Conservation (phyloP, 306 rosid species). For the Boehmeria nivea region DNA sequence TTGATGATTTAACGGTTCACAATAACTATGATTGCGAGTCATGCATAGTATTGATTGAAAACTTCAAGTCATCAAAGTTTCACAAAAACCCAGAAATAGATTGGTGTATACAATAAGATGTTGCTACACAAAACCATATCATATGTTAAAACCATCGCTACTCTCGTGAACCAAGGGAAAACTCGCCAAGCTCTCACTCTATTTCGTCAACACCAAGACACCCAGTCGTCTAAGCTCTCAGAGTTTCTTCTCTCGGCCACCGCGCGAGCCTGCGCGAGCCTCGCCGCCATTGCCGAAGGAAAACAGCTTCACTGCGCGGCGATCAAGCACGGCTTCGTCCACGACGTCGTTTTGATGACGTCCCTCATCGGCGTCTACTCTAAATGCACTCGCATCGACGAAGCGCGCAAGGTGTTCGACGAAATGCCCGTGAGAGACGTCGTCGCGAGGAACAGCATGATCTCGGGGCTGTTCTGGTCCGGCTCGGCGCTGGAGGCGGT, state of each 20-base stretch:
- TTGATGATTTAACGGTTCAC: no score
- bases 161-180: conserved; percentile 14
- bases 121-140: conserved; percentile 5
- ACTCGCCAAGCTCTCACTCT: conserved; percentile 15
- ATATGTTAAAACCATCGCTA: conserved; percentile 7
- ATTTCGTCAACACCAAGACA: conserved; percentile 13
- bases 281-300: conserved; percentile 20
- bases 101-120: no score
- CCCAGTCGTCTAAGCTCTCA: conserved; percentile 15
- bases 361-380: conserved; percentile 25
- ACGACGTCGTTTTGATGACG: conserved; percentile 22
- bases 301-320: conserved; percentile 26
- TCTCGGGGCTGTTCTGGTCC: conserved; percentile 25
- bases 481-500: conserved; percentile 14
- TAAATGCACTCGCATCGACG: conserved; percentile 15
- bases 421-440: conserved; percentile 33
- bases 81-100: no score
- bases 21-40: no score
- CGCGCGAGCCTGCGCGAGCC: conserved; percentile 21
- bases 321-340: conserved; percentile 15
- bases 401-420: conserved; percentile 21
- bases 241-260: conserved; percentile 29
- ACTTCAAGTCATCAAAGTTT: no score
- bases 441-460: conserved; percentile 25
- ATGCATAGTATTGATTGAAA: no score